Conservation (phyloP, 306 rosid genomes). For the Gastrolobium villosum region DNA sequence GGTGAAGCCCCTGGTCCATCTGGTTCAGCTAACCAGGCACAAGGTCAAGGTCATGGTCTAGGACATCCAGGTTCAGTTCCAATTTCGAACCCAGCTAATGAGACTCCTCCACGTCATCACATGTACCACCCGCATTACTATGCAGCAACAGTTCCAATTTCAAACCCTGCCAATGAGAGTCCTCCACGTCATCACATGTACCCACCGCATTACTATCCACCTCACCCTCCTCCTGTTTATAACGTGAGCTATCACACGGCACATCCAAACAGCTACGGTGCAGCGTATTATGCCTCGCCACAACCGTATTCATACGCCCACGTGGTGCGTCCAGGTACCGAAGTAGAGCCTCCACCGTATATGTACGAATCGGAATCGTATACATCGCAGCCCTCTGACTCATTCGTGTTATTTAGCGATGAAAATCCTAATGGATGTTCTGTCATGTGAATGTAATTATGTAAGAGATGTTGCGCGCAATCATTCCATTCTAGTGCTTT, state of each 20-base stretch:
- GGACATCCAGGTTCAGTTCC: slow-evolving; percentile 25
- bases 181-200: slow-evolving; percentile 55
- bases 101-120: slow-evolving; percentile 56
- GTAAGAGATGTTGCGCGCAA: background rate
- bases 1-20: slow-evolving; percentile 46
- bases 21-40: slow-evolving; percentile 49
- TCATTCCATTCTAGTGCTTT: slow-evolving; percentile 32
- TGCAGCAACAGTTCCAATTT: slow-evolving; percentile 34
- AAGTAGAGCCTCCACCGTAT: slow-evolving; percentile 43
- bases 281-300: slow-evolving; percentile 60
- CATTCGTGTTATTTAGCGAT: slow-evolving; percentile 80
- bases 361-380: slow-evolving; percentile 47
- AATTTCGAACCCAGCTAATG: slow-evolving; percentile 47
- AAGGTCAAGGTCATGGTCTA: slow-evolving; percentile 29
- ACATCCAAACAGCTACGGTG: slow-evolving; percentile 57
- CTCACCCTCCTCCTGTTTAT: slow-evolving; percentile 48
- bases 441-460: slow-evolving; percentile 58
- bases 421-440: slow-evolving; percentile 89
- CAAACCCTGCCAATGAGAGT: slow-evolving; percentile 49
- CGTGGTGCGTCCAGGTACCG: slow-evolving; percentile 47
- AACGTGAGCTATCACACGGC: slow-evolving; percentile 61
- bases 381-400: slow-evolving; percentile 57
- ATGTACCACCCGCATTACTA: slow-evolving; percentile 51
- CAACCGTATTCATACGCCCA: slow-evolving; percentile 57
- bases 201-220: slow-evolving; percentile 51